Evolutionary conservation across 306 rosid species (phyloP), one percentile per base, ranked within the genome.

Genomic region (Vigna reflexopilosa): DNA sequence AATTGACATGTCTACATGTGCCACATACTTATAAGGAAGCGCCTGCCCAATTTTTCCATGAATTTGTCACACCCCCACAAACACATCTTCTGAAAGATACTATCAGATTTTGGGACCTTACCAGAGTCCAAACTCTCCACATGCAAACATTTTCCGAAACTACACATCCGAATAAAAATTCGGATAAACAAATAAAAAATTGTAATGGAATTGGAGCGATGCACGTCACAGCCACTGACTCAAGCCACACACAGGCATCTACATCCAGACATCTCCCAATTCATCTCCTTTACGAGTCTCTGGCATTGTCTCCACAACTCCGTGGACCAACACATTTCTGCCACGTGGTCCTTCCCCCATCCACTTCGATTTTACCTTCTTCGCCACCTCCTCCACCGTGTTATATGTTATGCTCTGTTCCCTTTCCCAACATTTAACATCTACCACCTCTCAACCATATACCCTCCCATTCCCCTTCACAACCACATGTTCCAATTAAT

Each of bases 401-500:
- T 40, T 40, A 2, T 40, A 9, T 42, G 13, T 72, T 55, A 56
- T 76, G 75, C 55, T 82, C 56, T 76, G 71, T 36, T 36, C 72
- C 50, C 51, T 58, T 76, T 32, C 24, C 85, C 80, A 84, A 81
- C 75, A 51, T 34, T 67, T 38, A 55, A 67, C 80, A 72, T 73
- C 74, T 38, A 73, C 81, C 78, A 73, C 81, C 78, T 76, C 57
- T 62, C 82, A 66, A 77, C 84, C 51, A 74, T 59, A 83, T 70
- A 57, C 13, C 48, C 75, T 71, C 79, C 50, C 8, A 36, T 61
- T 40, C 63, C 42, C 36, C 67, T 63, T 13, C 63, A 50, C 84
- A 78, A 76, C 90, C 90, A 77, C 92, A 73, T 80, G 89, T 78
- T 79, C n/a, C 72, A 83, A 77, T 84, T 72, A 75, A 58, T 66